Evolutionary conservation across 2,329 filamentous ascomycete species (phyloP).

Genomic region (Annulohypoxylon truncatum): DNA sequence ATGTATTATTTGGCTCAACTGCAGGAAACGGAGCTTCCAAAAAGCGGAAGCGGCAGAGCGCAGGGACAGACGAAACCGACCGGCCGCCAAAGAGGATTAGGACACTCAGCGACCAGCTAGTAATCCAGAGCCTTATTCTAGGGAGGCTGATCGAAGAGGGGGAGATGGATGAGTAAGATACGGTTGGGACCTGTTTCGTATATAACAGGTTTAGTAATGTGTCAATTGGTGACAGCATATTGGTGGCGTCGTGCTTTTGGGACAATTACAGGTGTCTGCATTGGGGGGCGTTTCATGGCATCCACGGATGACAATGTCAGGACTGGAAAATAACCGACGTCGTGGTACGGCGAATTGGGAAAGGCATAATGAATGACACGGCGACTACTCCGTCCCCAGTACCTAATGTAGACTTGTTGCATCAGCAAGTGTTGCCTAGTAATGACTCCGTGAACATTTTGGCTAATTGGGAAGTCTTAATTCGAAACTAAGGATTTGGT

Average conservation of each 20-base stretch:
- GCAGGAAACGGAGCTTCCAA: constrained; percentile 53
- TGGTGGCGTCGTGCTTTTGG: constrained; percentile 13
- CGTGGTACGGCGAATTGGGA: neutral
- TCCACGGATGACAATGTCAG: constrained; percentile 10
- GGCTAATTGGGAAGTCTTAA: neutral
- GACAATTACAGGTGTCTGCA: constrained; percentile 35
- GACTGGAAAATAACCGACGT: neutral
- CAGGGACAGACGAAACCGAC: constrained; percentile 49
- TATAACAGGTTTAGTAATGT: constrained; percentile 3
- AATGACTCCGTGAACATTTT: neutral
- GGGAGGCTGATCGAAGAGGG: constrained; percentile 78
- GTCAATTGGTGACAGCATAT: constrained; percentile 17
- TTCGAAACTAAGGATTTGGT: constrained; percentile 8
- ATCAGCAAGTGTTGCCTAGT: constrained; percentile 6
- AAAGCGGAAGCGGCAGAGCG: constrained; percentile 59
- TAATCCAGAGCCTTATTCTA: constrained; percentile 92
- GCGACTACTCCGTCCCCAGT: neutral
- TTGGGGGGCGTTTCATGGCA: constrained; percentile 10
- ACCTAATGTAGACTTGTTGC: neutral
- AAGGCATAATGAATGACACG: neutral
- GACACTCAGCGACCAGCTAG: constrained; percentile 84
- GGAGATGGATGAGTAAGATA: constrained; percentile 53
- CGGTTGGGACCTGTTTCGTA: neutral
- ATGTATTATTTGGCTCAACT: constrained; percentile 57
- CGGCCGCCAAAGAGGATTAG: constrained; percentile 65